phyloP scores from a whole-genome alignment of 805 yeast genomes.

The Diddensiella santjacobensis region DNA sequence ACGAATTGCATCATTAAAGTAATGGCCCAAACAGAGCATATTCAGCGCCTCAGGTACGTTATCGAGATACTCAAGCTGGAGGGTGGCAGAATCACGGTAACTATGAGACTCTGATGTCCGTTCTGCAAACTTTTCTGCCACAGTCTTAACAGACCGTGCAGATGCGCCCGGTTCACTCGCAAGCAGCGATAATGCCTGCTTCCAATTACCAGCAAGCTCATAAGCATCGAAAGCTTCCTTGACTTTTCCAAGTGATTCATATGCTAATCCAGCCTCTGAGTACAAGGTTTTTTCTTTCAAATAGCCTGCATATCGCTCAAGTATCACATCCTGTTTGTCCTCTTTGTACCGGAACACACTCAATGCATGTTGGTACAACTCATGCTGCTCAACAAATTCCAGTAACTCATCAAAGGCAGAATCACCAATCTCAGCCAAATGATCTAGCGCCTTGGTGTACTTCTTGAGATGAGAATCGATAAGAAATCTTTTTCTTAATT shows the following conservation, averaged over 20 bases:
- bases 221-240: conserved; percentile 68
- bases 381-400: conserved; percentile 65
- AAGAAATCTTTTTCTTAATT: conserved; percentile 62
- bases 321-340: conserved; percentile 50
- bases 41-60: conserved; percentile 60
- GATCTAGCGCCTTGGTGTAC: conserved; percentile 62
- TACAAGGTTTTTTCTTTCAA: conserved; percentile 55
- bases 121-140: conserved; percentile 58
- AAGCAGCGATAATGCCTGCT: conserved; percentile 69
- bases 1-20: conserved; percentile 72
- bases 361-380: conserved; percentile 66
- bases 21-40: conserved; percentile 69
- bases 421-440: conserved; percentile 29
- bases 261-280: conserved; percentile 74
- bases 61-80: conserved; percentile 59
- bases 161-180: conserved; percentile 29
- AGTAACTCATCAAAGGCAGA: conserved; percentile 49
- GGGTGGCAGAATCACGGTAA: conserved; percentile 76
- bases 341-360: conserved; percentile 54
- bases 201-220: conserved; percentile 72
- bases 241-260: conserved; percentile 58
- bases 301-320: conserved; percentile 58
- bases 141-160: conserved; percentile 28
- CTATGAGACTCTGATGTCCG: conserved; percentile 60
- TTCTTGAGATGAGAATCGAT: conserved; percentile 77